phyloP scores from a whole-genome alignment of 768 basidiomycete species.

The Suillus occidentalis region DNA sequence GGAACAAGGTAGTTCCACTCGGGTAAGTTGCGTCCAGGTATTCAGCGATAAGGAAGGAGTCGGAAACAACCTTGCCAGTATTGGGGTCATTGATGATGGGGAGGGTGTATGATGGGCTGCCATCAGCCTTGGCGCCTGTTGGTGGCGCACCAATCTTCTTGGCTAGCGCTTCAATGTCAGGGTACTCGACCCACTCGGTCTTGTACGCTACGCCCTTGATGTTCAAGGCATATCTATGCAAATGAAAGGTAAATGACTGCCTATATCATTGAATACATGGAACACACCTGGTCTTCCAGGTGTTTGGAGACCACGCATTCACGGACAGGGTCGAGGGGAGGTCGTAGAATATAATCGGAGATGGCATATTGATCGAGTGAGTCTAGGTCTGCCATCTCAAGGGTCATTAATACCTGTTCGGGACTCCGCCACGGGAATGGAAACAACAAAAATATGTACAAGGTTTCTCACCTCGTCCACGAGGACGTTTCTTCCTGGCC shows the following conservation, averaged over 20 bases:
- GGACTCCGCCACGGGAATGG: slow-evolving; percentile 5
- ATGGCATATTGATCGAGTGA: slow-evolving; percentile 20
- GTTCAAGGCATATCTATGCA: slow-evolving; percentile 37
- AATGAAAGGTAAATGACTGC: slow-evolving; percentile 3
- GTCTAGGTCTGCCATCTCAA: background rate
- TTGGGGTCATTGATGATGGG: slow-evolving; percentile 43
- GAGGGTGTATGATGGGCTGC: slow-evolving; percentile 37
- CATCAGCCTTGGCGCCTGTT: slow-evolving; percentile 30
- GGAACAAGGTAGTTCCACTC: slow-evolving; percentile 39
- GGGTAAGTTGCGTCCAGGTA: slow-evolving; percentile 49
- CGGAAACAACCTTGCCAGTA: slow-evolving; percentile 35
- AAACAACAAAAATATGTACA: background rate
- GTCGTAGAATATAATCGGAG: slow-evolving; percentile 44
- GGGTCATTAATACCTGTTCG: slow-evolving; percentile 6
- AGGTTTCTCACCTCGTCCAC: background rate
- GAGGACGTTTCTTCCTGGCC: slow-evolving; percentile 4
- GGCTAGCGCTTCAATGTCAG: slow-evolving; percentile 38
- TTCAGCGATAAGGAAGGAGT: slow-evolving; percentile 44
- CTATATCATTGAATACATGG: background rate
- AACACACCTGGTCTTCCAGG: slow-evolving; percentile 44
- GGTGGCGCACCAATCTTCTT: slow-evolving; percentile 34
- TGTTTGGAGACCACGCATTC: slow-evolving; percentile 45
- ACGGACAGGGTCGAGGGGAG: slow-evolving; percentile 34
- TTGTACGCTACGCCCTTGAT: slow-evolving; percentile 41
- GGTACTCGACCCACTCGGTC: slow-evolving; percentile 45